These are phyloP conservation scores for Rugosomyces carneus DNA, from an alignment of 1,284 basidiomycete species.

Conservation along the genomic window DNA sequence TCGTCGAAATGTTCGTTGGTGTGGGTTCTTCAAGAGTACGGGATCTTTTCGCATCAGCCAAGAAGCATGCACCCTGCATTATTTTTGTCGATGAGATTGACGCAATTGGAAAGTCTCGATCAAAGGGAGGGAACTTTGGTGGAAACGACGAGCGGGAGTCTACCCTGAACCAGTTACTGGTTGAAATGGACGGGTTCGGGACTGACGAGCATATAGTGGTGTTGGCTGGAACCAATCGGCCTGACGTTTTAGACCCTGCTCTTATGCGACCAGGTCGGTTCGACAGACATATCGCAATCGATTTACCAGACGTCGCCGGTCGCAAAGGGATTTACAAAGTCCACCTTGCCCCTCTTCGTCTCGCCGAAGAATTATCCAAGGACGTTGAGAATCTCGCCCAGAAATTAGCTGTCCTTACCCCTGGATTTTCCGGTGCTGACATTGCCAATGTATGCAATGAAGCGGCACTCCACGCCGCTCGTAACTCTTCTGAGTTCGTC, in stretches of 20 bases:
- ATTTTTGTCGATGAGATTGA: slow-evolving; percentile 99
- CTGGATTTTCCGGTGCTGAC: slow-evolving; percentile 97
- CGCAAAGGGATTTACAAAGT: slow-evolving; percentile 93
- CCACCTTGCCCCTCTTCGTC: slow-evolving; percentile 82
- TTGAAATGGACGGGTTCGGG: slow-evolving; percentile 99
- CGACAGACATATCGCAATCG: slow-evolving; percentile 95
- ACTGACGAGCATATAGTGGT: slow-evolving; percentile 96
- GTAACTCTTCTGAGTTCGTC: slow-evolving; percentile 76
- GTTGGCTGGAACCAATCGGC: slow-evolving; percentile 93
- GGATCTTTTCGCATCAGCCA: slow-evolving; percentile 95
- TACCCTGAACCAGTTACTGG: slow-evolving; percentile 95
- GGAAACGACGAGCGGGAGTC: slow-evolving; percentile 98
- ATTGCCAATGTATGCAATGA: slow-evolving; percentile 99
- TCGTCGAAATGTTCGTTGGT: slow-evolving; percentile 99
- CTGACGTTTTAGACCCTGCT: slow-evolving; percentile 93
- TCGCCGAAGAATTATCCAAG: slow-evolving; percentile 51
- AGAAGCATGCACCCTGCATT: slow-evolving; percentile 97
- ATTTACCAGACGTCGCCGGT: slow-evolving; percentile 91
- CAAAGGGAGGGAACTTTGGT: slow-evolving; percentile 84
- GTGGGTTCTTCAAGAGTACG: slow-evolving; percentile 97
- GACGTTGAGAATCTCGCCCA: slow-evolving; percentile 68
- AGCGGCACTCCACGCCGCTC: slow-evolving; percentile 92
- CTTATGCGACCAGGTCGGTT: slow-evolving; percentile 97
- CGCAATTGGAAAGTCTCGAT: slow-evolving; percentile 94
- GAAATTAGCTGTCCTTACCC: slow-evolving; percentile 93